phyloP scores from a whole-genome alignment of 352 stramenopile species.

The Aphanomyces astaci region DNA sequence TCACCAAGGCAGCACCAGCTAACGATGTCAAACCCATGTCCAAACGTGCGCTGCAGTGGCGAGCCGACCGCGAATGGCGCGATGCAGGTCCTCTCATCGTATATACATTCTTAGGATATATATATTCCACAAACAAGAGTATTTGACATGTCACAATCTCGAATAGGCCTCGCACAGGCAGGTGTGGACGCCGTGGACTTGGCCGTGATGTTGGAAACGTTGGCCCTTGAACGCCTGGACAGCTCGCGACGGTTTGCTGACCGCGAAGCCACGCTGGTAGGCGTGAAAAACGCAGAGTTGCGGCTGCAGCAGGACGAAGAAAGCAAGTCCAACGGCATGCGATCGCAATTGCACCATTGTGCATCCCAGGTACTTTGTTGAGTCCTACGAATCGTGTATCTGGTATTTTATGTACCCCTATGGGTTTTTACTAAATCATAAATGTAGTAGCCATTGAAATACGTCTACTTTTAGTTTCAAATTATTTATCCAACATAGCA shows the following conservation, averaged over 20 bases:
- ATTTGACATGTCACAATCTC: too few species aligned
- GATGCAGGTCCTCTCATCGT: constrained; percentile 25
- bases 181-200: constrained; percentile 31
- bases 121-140: too few species aligned
- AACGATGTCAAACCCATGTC: not conserved
- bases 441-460: too few species aligned
- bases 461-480: too few species aligned
- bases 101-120: too few species aligned
- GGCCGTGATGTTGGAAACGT: constrained; percentile 30
- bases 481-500: too few species aligned
- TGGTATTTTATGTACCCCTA: too few species aligned
- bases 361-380: constrained; percentile 1
- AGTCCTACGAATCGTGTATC: too few species aligned
- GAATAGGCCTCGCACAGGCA: constrained; percentile 37
- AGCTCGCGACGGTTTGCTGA: constrained; percentile 32
- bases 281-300: constrained; percentile 38
- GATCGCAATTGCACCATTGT: constrained; percentile 16
- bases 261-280: constrained; percentile 34
- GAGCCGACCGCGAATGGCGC: constrained; percentile 42
- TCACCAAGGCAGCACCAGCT: too few species aligned
- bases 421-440: too few species aligned
- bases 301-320: constrained; percentile 42
- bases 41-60: constrained; percentile 35
- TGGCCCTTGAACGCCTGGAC: constrained; percentile 30
- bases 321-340: constrained; percentile 38